A percentile compares a stretch with the other conserved stretches of the same genome.
These are phyloP conservation scores for Aurifilum marmelostoma DNA, from an alignment of 2,329 filamentous ascomycete species.

Conservation along the genomic window DNA sequence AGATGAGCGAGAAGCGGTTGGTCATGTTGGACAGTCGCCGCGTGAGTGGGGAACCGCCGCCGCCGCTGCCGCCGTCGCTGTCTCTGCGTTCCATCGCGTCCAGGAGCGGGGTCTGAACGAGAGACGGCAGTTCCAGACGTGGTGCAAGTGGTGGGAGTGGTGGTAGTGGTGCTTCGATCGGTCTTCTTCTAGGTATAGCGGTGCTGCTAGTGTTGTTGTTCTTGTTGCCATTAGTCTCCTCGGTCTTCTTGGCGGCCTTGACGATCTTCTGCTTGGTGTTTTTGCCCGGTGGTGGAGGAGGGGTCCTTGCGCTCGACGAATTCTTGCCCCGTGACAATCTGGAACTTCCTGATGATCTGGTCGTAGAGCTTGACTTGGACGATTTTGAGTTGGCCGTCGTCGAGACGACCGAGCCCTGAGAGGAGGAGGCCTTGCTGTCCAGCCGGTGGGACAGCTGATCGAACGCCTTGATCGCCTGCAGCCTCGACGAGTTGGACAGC, in stretches of 20 bases:
- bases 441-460: conserved; percentile 48
- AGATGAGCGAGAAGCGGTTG: conserved; percentile 38
- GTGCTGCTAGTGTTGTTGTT: not conserved
- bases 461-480: conserved; percentile 54
- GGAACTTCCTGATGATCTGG: not conserved
- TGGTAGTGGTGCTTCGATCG: not conserved
- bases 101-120: conserved; percentile 20
- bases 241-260: not conserved
- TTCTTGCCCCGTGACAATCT: not conserved
- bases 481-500: conserved; percentile 51
- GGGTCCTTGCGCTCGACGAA: not conserved
- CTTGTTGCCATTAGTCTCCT: not conserved
- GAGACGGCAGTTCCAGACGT: conserved; percentile 1
- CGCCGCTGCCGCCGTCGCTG: not conserved
- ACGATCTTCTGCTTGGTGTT: not conserved
- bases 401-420: conserved; percentile 29
- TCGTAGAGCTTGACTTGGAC: conserved; percentile 11
- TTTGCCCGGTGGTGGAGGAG: not conserved
- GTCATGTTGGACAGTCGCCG: conserved; percentile 22
- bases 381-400: conserved; percentile 8
- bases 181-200: not conserved
- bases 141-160: conserved; percentile 3
- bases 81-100: conserved; percentile 14
- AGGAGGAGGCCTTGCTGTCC: conserved; percentile 31
- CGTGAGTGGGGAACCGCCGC: not conserved